Conservation (phyloP, 2,329 filamentous ascomycete species). For the Fusarium xyrophilum region DNA sequence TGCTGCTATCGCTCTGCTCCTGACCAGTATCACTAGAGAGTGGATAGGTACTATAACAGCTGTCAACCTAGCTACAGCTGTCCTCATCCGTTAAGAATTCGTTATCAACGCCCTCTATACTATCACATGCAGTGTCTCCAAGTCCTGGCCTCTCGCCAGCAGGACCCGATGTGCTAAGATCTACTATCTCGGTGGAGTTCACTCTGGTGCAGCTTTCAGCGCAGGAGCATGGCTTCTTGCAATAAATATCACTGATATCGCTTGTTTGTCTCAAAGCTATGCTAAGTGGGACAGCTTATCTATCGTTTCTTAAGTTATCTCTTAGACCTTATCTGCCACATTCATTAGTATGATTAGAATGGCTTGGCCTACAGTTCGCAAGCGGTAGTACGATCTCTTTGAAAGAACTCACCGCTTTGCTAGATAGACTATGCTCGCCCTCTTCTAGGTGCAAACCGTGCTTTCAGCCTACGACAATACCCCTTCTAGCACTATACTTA, state of each 20-base stretch:
- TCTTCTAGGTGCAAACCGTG: constrained; percentile 72
- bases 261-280: constrained; percentile 30
- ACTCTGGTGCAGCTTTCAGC: constrained; percentile 57
- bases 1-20: constrained; percentile 53
- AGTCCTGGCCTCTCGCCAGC: constrained; percentile 56
- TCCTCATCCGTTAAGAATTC: constrained; percentile 61
- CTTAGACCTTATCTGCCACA: constrained; percentile 66
- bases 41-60: constrained; percentile 53
- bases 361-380: constrained; percentile 69
- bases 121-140: constrained; percentile 54
- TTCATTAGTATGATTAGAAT: constrained; percentile 66
- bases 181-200: constrained; percentile 60
- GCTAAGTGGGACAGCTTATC: constrained; percentile 43
- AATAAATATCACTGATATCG: constrained; percentile 44
- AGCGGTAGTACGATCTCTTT: constrained; percentile 70
- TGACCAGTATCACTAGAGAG: constrained; percentile 45
- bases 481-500: constrained; percentile 44
- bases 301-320: constrained; percentile 54
- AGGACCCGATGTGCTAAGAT: constrained; percentile 56
- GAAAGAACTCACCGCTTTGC: constrained; percentile 74
- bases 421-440: constrained; percentile 69
- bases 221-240: constrained; percentile 57
- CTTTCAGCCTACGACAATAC: constrained; percentile 57
- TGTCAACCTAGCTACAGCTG: constrained; percentile 56
- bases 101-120: constrained; percentile 60